Evolutionary conservation across 2,329 filamentous ascomycete species (phyloP), one percentile per base, ranked within the genome.

Genomic region (Stagonosporopsis rhizophila): DNA sequence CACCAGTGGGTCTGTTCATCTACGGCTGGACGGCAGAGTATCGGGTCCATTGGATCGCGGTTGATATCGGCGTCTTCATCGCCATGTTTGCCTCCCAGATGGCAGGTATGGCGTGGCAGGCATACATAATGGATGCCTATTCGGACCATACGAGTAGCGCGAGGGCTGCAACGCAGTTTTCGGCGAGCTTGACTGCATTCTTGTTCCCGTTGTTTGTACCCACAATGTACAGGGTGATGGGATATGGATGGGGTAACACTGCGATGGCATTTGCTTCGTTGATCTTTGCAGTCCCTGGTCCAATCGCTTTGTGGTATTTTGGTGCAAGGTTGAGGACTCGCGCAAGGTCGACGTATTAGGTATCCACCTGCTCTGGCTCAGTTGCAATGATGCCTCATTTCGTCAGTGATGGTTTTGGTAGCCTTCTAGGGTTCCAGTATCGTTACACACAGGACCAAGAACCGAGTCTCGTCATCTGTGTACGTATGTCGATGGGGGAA

Each of bases 71-170:
- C 2, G 81, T 80, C 0, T 67, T 71, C 6, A 56, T 84, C 0
- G 75, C 82, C 2, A 80, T 78, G 1, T 58, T 75, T 4, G 76
- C 72, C 56, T 52, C 51, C 17, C 77, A 68, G 51, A 42, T 67
- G 4, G 41, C 32, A 1, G 62, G 54, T 3, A 63, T 85, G 77
- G 74, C 79, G 0, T 68, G 82, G 3, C 79, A 82, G 42, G 83
- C 83, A 11, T 90, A 90, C 60, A 77, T 89, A 2, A 83, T 89
- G 45, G 87, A 90, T 50, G 79, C 81, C 2, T 88, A 82, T 64
- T 40, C 50, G 1, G 78, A 80, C 0, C 74, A 81, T 54, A 66
- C 60, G 0, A 67, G 66, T 27, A 64, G 55, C 22, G 67, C 65
- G 1, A 35, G 56, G 52, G 64, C 68, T 5, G 63, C 64, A 28